Evolutionary conservation across 768 basidiomycete genomes (phyloP).

Genomic region (Panaeolus papilionaceus): DNA sequence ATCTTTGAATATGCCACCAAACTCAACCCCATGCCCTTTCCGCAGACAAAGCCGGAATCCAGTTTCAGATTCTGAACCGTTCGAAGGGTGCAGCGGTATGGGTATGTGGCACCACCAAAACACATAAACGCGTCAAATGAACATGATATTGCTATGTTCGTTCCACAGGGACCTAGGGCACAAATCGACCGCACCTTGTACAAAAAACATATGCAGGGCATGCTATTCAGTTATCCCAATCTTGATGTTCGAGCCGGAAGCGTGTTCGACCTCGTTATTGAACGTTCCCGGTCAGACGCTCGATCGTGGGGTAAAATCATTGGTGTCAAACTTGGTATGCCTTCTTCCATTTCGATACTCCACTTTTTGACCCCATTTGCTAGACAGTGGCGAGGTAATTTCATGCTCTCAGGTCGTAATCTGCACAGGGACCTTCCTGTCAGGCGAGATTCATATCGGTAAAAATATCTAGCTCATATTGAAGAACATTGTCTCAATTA

Average conservation of each 20-base stretch:
- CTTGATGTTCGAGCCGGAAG: conserved; percentile 74
- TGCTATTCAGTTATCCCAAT: conserved; percentile 68
- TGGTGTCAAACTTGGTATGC: conserved; percentile 73
- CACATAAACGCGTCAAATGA: conserved; percentile 6
- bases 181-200: conserved; percentile 89
- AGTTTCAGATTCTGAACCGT: conserved; percentile 85
- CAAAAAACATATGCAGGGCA: conserved; percentile 80
- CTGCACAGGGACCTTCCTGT: conserved; percentile 91
- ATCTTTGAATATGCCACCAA: neutral
- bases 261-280: conserved; percentile 80
- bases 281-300: conserved; percentile 44
- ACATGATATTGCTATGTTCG: conserved; percentile 2
- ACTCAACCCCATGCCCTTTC: neutral
- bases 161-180: conserved; percentile 80
- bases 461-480: conserved; percentile 17
- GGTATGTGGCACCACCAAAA: conserved; percentile 48
- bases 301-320: conserved; percentile 57
- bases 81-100: conserved; percentile 91
- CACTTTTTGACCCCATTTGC: neutral
- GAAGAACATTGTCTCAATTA: neutral
- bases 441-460: conserved; percentile 93
- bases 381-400: conserved; percentile 79
- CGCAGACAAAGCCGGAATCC: conserved; percentile 85
- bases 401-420: conserved; percentile 83
- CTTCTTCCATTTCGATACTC: neutral